Evolutionary conservation across 139 green algal species (phyloP).

Genomic region (Auxenochlorella pyrenoidosa): DNA sequence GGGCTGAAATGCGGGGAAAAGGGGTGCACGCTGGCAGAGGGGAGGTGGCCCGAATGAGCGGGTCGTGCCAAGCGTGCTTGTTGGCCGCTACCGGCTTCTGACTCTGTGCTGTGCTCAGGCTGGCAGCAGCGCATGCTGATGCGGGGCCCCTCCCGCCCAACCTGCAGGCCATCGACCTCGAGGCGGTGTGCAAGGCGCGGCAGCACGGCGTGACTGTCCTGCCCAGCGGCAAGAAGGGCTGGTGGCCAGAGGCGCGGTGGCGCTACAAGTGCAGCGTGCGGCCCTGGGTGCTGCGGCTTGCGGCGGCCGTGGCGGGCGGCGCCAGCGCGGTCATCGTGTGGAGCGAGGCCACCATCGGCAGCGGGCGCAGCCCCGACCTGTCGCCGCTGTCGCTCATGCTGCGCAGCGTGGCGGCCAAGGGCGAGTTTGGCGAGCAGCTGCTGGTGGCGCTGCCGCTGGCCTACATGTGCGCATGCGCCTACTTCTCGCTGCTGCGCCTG

Average conservation of each 20-base stretch:
- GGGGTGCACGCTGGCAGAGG: no score
- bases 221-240: not conserved
- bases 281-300: constrained; percentile 56
- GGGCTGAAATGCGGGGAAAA: no score
- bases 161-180: constrained; percentile 57
- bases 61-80: no score
- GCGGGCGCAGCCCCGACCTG: constrained; percentile 74
- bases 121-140: not conserved
- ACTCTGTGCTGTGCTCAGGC: not conserved
- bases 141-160: not conserved
- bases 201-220: constrained; percentile 34
- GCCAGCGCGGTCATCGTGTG: constrained; percentile 81
- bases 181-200: constrained; percentile 62
- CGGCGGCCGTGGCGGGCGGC: constrained; percentile 53
- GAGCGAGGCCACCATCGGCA: constrained; percentile 88
- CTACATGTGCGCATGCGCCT: constrained; percentile 92
- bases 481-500: constrained; percentile 92
- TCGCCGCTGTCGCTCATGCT: constrained; percentile 71
- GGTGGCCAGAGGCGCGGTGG: constrained; percentile 14
- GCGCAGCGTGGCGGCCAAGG: not conserved
- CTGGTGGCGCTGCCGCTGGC: constrained; percentile 70
- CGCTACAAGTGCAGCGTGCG: constrained; percentile 54
- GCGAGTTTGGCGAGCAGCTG: constrained; percentile 51
- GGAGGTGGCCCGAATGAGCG: no score
- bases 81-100: no score